Evolutionary conservation across 2,329 filamentous ascomycete species (phyloP).

Genomic region (Claviceps monticola): DNA sequence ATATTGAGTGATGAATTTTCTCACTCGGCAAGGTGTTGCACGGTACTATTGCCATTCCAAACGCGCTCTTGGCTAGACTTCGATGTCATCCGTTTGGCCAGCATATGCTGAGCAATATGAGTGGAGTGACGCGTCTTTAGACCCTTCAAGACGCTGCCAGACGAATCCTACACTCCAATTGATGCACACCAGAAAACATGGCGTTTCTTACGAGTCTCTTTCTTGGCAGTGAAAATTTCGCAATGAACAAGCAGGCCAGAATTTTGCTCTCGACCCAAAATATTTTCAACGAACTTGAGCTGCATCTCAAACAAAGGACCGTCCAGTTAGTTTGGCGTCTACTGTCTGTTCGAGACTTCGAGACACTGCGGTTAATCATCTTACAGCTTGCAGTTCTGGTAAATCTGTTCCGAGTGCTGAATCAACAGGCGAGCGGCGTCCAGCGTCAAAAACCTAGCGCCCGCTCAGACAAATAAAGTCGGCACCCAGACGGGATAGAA

Average conservation of each 20-base stretch:
- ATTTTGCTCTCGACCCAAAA: not conserved
- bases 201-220: not conserved
- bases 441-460: not conserved
- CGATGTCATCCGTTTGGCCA: not conserved
- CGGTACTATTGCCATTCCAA: not conserved
- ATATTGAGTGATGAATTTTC: not conserved
- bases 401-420: not conserved
- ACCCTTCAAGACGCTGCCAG: not conserved
- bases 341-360: not conserved
- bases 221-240: not conserved
- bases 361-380: not conserved
- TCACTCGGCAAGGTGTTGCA: not conserved
- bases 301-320: not conserved
- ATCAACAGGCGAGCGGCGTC: conserved; percentile 2
- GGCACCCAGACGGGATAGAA: conserved; percentile 2
- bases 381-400: not conserved
- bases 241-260: not conserved
- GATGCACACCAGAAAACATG: too few species aligned
- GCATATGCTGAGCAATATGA: not conserved
- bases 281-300: not conserved
- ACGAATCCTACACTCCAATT: too few species aligned
- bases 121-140: not conserved
- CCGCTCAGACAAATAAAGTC: not conserved
- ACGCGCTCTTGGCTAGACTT: not conserved
- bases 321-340: not conserved